Conservation (phyloP, 2,329 filamentous ascomycete genomes). For the Paecilomyces dactylethromorphus region DNA sequence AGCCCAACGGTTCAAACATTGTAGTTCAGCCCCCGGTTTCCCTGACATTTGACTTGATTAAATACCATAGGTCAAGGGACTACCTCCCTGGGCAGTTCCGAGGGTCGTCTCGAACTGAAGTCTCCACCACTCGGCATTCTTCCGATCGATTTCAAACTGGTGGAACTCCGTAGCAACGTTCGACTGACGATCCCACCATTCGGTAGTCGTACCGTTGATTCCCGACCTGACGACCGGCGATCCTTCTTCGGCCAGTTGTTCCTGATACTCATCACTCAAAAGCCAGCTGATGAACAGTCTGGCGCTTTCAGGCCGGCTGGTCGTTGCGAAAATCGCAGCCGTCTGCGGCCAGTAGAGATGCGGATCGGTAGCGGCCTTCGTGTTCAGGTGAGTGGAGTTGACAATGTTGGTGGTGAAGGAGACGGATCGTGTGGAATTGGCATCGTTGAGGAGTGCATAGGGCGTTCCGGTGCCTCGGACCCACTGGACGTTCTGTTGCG, state of each 20-base stretch:
- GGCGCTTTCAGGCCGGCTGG: slow-evolving; percentile 45
- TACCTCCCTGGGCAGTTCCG: slow-evolving; percentile 38
- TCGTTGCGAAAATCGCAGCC: slow-evolving; percentile 43
- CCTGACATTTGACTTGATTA: no score
- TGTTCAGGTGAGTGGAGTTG: no score
- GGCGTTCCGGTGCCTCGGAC: slow-evolving; percentile 47
- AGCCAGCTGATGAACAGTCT: slow-evolving; percentile 47
- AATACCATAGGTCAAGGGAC: slow-evolving; percentile 17
- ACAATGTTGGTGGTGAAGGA: neutral
- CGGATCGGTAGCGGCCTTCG: slow-evolving; percentile 41
- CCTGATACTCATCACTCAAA: slow-evolving; percentile 37
- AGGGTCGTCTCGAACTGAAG: slow-evolving; percentile 39
- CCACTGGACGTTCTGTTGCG: slow-evolving; percentile 47
- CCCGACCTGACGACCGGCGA: slow-evolving; percentile 21
- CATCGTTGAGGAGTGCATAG: slow-evolving; percentile 21
- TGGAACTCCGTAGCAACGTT: slow-evolving; percentile 26
- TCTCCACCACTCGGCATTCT: slow-evolving; percentile 34
- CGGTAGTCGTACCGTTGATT: slow-evolving; percentile 23
- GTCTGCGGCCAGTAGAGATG: slow-evolving; percentile 23
- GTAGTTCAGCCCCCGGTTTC: no score
- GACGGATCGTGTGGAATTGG: slow-evolving; percentile 14
- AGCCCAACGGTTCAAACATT: no score
- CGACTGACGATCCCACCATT: neutral
- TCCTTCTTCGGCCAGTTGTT: slow-evolving; percentile 24
- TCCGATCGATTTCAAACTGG: slow-evolving; percentile 38